Conservation (phyloP, 768 basidiomycete genomes). For the Auriscalpium microsporum region DNA sequence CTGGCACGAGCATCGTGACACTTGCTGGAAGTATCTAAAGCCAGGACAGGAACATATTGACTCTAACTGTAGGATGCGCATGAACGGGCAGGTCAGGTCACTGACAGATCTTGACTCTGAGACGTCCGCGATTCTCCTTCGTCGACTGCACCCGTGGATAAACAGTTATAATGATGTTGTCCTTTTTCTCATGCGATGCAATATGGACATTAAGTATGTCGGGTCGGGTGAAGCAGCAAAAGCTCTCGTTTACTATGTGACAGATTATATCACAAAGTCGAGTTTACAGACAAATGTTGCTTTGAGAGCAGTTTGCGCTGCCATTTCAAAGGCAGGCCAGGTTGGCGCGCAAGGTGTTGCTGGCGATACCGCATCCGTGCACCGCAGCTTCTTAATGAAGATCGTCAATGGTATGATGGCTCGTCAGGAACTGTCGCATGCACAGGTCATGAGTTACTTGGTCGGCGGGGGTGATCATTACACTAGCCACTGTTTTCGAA, state of each 20-base stretch:
- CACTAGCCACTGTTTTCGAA: slow-evolving; percentile 9
- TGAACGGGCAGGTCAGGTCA: neutral
- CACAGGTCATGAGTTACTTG: slow-evolving; percentile 24
- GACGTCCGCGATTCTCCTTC: slow-evolving; percentile 24
- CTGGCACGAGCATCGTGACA: slow-evolving; percentile 25
- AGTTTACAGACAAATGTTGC: slow-evolving; percentile 15
- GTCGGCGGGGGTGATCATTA: slow-evolving; percentile 18
- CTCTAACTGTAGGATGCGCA: slow-evolving; percentile 21
- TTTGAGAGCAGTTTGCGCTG: slow-evolving; percentile 1
- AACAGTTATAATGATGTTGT: too few species aligned
- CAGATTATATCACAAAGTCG: slow-evolving; percentile 30
- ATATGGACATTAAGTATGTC: too few species aligned
- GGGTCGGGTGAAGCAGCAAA: slow-evolving; percentile 25
- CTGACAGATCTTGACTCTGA: slow-evolving; percentile 21
- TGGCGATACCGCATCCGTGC: neutral
- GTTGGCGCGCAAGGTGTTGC: neutral
- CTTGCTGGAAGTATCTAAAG: slow-evolving; percentile 33
- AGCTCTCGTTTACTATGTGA: too few species aligned
- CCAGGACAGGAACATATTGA: slow-evolving; percentile 16
- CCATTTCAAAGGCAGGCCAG: neutral
- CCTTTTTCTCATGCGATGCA: too few species aligned
- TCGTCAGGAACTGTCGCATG: slow-evolving; percentile 21
- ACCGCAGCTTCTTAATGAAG: neutral
- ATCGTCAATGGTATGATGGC: slow-evolving; percentile 17
- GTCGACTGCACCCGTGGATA: too few species aligned